phyloP scores from a whole-genome alignment of 139 green algal genomes.

The Tetraselmis chui region DNA sequence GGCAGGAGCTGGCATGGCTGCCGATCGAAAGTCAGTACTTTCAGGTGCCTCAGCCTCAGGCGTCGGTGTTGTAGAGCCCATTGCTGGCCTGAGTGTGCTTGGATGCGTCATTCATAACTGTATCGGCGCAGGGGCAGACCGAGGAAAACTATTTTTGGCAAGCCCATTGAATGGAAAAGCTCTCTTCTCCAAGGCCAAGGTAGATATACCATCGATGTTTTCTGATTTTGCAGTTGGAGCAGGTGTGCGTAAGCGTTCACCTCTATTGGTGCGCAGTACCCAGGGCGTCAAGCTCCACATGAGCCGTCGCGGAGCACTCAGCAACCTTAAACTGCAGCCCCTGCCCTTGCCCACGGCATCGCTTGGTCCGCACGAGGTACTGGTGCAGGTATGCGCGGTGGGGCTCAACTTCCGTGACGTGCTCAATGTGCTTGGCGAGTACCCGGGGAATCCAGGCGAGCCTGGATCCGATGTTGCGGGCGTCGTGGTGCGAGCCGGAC shows the following conservation, averaged over 20 bases:
- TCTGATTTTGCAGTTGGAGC: neutral
- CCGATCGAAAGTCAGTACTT: neutral
- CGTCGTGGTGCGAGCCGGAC: constrained; percentile 50
- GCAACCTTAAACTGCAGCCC: neutral
- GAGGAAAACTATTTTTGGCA: neutral
- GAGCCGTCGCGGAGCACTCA: neutral
- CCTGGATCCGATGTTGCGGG: constrained; percentile 74
- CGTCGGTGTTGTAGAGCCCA: neutral
- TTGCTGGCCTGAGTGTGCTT: neutral
- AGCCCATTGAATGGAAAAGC: neutral
- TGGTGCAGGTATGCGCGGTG: constrained; percentile 61
- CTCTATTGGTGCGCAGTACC: no score
- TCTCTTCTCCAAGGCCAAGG: neutral
- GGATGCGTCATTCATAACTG: neutral
- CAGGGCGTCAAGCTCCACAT: no score
- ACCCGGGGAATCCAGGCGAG: constrained; percentile 74
- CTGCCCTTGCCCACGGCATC: neutral
- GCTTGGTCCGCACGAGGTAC: constrained; percentile 3
- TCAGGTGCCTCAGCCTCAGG: neutral
- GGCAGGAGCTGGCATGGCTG: constrained; percentile 75
- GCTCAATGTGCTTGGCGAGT: constrained; percentile 78
- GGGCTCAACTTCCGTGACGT: constrained; percentile 84
- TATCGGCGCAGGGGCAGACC: neutral
- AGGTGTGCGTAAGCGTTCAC: neutral
- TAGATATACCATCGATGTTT: neutral